Percentiles rank a stretch among this genome's conserved stretches.
Conservation (phyloP, 2,329 filamentous ascomycete genomes). For the Clonostachys rhizophaga region DNA sequence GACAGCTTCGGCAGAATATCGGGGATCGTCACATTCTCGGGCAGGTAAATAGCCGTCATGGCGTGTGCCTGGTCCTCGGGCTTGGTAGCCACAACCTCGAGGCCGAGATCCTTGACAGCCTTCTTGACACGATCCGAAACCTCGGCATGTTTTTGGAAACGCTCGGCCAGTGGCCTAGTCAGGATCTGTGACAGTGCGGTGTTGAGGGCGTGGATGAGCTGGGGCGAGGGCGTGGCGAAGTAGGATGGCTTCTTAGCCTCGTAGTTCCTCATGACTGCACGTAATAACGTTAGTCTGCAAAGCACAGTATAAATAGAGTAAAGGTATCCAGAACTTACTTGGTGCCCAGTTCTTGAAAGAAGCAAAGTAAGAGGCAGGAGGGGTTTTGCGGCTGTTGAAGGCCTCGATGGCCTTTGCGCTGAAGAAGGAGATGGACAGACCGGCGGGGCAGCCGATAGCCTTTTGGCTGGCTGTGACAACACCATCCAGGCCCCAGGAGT, state of each 20-base stretch:
- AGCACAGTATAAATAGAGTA: background rate
- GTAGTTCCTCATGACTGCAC: conserved; percentile 92
- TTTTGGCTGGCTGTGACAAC: conserved; percentile 96
- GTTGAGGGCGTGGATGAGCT: conserved; percentile 89
- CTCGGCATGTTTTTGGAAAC: conserved; percentile 76
- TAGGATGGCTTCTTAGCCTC: conserved; percentile 97
- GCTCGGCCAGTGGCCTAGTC: conserved; percentile 70
- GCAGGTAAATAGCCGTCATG: conserved; percentile 97
- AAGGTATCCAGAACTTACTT: conserved; percentile 49
- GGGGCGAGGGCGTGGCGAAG: conserved; percentile 93
- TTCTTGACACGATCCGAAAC: conserved; percentile 85
- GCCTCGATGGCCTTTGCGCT: conserved; percentile 81
- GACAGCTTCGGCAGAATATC: conserved; percentile 81
- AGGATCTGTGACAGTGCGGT: conserved; percentile 85
- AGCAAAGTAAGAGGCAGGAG: conserved; percentile 86
- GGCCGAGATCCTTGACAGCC: conserved; percentile 71
- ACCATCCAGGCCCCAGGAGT: conserved; percentile 88
- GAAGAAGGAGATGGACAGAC: conserved; percentile 90
- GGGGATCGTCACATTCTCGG: conserved; percentile 73
- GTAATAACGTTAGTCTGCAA: background rate
- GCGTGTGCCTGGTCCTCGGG: conserved; percentile 91
- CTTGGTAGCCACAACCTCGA: conserved; percentile 81
- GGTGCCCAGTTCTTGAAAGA: conserved; percentile 97
- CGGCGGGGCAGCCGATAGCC: conserved; percentile 92
- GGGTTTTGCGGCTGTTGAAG: conserved; percentile 76